Base-by-base conservation (phyloP, 1,284 basidiomycete genomes). In the Lignosus rhinocerotis region DNA sequence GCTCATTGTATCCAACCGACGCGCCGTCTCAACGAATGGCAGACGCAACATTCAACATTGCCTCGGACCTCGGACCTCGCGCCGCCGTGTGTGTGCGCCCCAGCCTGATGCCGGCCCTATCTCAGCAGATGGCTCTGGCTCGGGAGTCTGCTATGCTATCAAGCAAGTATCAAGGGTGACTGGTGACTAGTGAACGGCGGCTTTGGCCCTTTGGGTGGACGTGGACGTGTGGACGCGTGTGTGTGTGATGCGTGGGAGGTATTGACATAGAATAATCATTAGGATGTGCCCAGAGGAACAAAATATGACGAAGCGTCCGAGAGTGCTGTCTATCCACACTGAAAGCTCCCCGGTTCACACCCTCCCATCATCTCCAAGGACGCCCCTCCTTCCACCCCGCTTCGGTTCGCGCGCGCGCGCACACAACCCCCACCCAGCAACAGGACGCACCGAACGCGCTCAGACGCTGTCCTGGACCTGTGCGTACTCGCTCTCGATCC, bases 401-500 rank as follows among this genome's bases (percentile, higher is more conserved):
- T 36, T 6, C 34, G 6, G 14, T 25, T 25, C 25, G 4, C 25
- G 36, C 36, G 36, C 5, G 36, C 11, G 36, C 36, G 36, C 36
- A 39, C 36, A 16, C 8, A 11, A 39, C 36, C 36, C 34, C 34
- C 4, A 2, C 10, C 36, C 36, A 16, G 16, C 36, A 38, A 38
- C 36, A 16, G 36, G 39, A 12, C 8, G 14, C n/a, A n/a, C n/a
- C n/a, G n/a, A n/a, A n/a, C n/a, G 31, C 19, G 31, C 51, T 77
- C 72, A 89, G 51, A 89, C 87, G 30, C 72, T 66, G 51, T 88
- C 88, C 74, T 89, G 82, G 31, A 94, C 90, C 46, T 79, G 72
- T 8, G 91, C 86, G 66, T 95, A 96, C 73, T 95, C 93, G 77
- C 90, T 92, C 74, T 93, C 92, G 58, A 96, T 85, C 19, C 93